These are phyloP conservation scores for Linnemannia schmuckeri DNA, from an alignment of 192 early-diverging fungal genomes.

Conservation along the genomic window DNA sequence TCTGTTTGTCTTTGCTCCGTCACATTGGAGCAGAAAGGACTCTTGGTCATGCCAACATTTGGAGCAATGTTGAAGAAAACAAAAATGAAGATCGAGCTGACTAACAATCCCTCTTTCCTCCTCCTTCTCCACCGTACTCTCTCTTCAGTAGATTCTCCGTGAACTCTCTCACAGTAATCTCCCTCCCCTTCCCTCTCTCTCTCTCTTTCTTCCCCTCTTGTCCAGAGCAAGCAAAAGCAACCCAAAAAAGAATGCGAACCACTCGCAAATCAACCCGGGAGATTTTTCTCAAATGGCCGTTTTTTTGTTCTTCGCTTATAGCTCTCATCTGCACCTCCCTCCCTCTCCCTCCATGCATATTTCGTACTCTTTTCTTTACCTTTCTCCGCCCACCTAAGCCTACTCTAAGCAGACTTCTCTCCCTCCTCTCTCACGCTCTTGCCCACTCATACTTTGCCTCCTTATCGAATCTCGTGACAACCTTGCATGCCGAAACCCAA, in stretches of 20 bases:
- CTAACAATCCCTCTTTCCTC: not conserved
- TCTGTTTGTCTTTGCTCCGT: too few relatives aligned
- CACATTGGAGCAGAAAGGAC: too few relatives aligned
- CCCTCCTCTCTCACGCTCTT: slow-evolving; percentile 7
- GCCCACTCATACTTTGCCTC: not conserved
- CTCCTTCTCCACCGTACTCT: too few relatives aligned
- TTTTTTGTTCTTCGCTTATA: not conserved
- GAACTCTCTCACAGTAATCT: not conserved
- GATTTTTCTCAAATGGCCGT: not conserved
- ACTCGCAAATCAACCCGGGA: not conserved
- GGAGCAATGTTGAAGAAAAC: not conserved
- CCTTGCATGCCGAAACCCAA: slow-evolving; percentile 6
- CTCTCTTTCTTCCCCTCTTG: too few relatives aligned
- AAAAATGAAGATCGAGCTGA: not conserved
- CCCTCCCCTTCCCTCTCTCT: not conserved
- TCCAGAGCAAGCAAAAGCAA: too few relatives aligned
- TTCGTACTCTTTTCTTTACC: not conserved
- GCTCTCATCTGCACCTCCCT: not conserved
- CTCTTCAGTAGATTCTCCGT: not conserved
- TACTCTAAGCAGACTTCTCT: not conserved
- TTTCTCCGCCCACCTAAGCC: not conserved
- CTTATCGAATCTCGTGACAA: slow-evolving; percentile 12
- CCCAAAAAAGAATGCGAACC: not conserved
- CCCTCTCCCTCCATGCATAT: not conserved
- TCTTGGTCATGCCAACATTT: not conserved